phyloP scores from a whole-genome alignment of 2,329 filamentous ascomycete genomes.

The Plenodomus tracheiphilus region DNA sequence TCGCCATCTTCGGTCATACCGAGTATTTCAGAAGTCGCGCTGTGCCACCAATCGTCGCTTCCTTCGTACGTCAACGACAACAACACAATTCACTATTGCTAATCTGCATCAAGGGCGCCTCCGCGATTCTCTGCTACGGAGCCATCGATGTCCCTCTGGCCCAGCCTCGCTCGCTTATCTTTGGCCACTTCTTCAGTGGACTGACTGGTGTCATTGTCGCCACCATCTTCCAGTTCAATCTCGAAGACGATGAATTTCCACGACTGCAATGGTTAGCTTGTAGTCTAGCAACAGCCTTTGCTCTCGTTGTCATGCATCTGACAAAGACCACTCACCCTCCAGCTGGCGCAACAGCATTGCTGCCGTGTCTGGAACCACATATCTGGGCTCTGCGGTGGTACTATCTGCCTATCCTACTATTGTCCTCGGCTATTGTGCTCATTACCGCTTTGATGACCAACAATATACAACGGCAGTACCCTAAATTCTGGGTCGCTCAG shows the following conservation, averaged over 20 bases:
- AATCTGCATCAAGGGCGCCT: slow-evolving; percentile 43
- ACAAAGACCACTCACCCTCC: slow-evolving; percentile 54
- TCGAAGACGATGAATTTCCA: slow-evolving; percentile 29
- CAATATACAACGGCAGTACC: slow-evolving; percentile 51
- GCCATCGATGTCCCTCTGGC: slow-evolving; percentile 50
- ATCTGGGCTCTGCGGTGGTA: slow-evolving; percentile 50
- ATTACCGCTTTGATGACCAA: slow-evolving; percentile 48
- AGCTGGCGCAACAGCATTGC: slow-evolving; percentile 51
- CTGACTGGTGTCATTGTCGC: slow-evolving; percentile 49
- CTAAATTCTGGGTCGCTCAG: slow-evolving; percentile 52
- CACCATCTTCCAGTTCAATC: slow-evolving; percentile 48
- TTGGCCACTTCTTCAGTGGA: slow-evolving; percentile 51
- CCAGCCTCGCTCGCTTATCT: slow-evolving; percentile 50
- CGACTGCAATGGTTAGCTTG: slow-evolving; percentile 49
- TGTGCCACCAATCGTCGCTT: slow-evolving; percentile 49
- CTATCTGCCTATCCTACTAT: slow-evolving; percentile 47
- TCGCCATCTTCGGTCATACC: slow-evolving; percentile 46
- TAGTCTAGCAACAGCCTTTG: slow-evolving; percentile 47
- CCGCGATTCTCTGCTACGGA: slow-evolving; percentile 52
- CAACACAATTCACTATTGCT: not conserved
- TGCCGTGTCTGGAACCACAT: slow-evolving; percentile 45
- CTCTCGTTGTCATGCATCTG: slow-evolving; percentile 51
- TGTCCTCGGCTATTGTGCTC: slow-evolving; percentile 47
- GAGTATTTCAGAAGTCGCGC: slow-evolving; percentile 44
- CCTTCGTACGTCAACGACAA: slow-evolving; percentile 33